Evolutionary conservation across 768 basidiomycete species (phyloP).

Genomic region (Termitomyces eurrhizus): DNA sequence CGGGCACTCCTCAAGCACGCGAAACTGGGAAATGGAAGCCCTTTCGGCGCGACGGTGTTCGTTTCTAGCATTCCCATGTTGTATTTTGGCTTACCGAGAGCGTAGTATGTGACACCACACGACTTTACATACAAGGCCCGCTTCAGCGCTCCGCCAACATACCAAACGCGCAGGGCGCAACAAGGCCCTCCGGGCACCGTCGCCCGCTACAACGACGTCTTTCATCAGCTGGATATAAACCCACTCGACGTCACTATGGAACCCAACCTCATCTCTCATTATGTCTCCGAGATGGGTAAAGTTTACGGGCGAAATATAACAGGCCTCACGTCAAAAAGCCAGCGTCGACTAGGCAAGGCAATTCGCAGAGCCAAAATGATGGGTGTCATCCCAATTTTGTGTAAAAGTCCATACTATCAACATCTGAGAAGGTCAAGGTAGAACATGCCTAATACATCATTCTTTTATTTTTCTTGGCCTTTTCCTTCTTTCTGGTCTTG

Average conservation of each 20-base stretch:
- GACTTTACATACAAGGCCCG: slow-evolving; percentile 28
- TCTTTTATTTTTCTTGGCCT: not conserved
- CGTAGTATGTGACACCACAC: slow-evolving; percentile 20
- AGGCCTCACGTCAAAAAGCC: slow-evolving; percentile 70
- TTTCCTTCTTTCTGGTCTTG: not conserved
- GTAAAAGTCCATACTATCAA: slow-evolving; percentile 17
- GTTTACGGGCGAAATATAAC: slow-evolving; percentile 70
- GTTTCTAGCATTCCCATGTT: not conserved
- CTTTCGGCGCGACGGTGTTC: slow-evolving; percentile 21
- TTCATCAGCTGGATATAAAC: slow-evolving; percentile 69
- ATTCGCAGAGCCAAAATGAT: slow-evolving; percentile 88
- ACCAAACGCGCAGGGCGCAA: slow-evolving; percentile 26
- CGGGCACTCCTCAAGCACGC: not conserved
- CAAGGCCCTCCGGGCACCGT: slow-evolving; percentile 55
- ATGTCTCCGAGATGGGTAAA: slow-evolving; percentile 75
- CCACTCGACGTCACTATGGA: slow-evolving; percentile 70
- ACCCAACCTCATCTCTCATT: slow-evolving; percentile 50
- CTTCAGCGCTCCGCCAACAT: slow-evolving; percentile 17
- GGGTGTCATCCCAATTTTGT: slow-evolving; percentile 72
- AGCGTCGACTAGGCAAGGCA: slow-evolving; percentile 77
- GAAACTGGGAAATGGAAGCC: slow-evolving; percentile 15
- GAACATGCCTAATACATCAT: slow-evolving; percentile 7
- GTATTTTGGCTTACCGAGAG: not conserved
- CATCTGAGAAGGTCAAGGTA: not conserved
- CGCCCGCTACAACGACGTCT: slow-evolving; percentile 59